Evolutionary conservation across 23 red algal species (phyloP).

Genomic region (Gracilaria gracilis): DNA sequence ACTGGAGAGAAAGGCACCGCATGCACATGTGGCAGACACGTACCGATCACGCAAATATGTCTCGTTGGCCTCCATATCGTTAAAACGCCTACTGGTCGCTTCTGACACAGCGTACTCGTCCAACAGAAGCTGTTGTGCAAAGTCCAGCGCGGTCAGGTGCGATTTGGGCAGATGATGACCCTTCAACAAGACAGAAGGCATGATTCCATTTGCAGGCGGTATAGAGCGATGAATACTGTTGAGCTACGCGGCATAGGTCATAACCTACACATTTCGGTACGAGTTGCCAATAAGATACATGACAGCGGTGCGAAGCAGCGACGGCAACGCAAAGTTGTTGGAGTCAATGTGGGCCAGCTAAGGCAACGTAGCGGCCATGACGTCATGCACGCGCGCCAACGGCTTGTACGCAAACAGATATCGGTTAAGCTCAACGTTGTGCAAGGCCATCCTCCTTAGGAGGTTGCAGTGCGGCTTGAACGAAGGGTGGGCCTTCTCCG

Average conservation of each 20-base stretch:
- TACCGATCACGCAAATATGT: slow-evolving; percentile 26
- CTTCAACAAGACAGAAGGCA: slow-evolving; percentile 38
- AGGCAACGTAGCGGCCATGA: slow-evolving; percentile 40
- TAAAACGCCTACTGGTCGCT: slow-evolving; percentile 5
- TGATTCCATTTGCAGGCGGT: slow-evolving; percentile 40
- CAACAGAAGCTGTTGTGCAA: slow-evolving; percentile 48
- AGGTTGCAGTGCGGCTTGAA: slow-evolving; percentile 49
- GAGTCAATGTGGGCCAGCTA: slow-evolving; percentile 11
- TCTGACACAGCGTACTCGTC: slow-evolving; percentile 36
- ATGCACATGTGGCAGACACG: slow-evolving; percentile 35
- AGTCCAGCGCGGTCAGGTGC: slow-evolving; percentile 48
- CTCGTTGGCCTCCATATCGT: background rate
- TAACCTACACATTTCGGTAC: slow-evolving; percentile 67
- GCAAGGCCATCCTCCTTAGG: slow-evolving; percentile 27
- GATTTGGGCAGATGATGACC: slow-evolving; percentile 23
- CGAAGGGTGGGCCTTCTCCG: slow-evolving; percentile 32
- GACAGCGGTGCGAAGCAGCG: slow-evolving; percentile 56
- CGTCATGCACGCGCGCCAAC: slow-evolving; percentile 48
- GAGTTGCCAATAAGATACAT: slow-evolving; percentile 70
- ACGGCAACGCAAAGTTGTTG: slow-evolving; percentile 45
- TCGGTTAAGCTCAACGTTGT: slow-evolving; percentile 63
- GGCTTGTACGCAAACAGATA: slow-evolving; percentile 70
- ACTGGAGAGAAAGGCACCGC: slow-evolving; percentile 53
- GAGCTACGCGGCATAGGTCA: slow-evolving; percentile 56
- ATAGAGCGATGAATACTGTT: slow-evolving; percentile 42